Base-by-base conservation (phyloP, 306 rosid genomes). In the Clitoria ternatea region DNA sequence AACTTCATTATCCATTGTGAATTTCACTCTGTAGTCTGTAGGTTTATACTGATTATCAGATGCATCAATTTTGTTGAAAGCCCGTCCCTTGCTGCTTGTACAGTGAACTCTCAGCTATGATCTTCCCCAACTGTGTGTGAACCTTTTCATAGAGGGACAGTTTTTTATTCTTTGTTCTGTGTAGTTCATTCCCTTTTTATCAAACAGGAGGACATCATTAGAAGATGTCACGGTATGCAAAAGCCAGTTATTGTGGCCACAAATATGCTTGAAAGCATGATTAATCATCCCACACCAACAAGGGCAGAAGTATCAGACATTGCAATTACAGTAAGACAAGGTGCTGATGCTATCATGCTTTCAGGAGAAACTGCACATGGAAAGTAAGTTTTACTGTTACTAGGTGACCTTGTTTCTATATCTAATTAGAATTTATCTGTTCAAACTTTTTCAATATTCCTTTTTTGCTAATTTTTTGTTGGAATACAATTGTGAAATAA, bases 281-380 rank as follows among this genome's bases (percentile, higher is more conserved):
- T 94, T 47, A 71, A 47, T 82, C 99, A 94, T 80, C 97, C 99
- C 56, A 94, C 90, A 7, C 97, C 99, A 43, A 94, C 99, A 47
- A 90, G 97, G 77, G 97, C 99, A 35, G 99, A 94, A 82, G 99
- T 94, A 14, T 85, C 97, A 9, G 99, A 94, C 81, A 94, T 94
- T 75, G 94, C 97, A 48, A 91, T 94, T 70, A 95, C 99, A 47
- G 99, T 91, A 50, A 85, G 95, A 75, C 92, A 89, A 91, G 89
- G 97, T 74, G 79, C 97, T 42, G 99, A 94, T 86, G 99, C 96
- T 45, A 77, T 91, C 80, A 94, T 94, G 99, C 97, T 94, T 67
- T 94, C 99, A n/a, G 99, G 99, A 77, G 99, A 94, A 86, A 94
- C 99, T 77, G 99, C 99, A 48, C 97, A 94, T 72, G 99, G 99